phyloP scores from a whole-genome alignment of 495 filamentous ascomycete species.

The Daldinia grandis region DNA sequence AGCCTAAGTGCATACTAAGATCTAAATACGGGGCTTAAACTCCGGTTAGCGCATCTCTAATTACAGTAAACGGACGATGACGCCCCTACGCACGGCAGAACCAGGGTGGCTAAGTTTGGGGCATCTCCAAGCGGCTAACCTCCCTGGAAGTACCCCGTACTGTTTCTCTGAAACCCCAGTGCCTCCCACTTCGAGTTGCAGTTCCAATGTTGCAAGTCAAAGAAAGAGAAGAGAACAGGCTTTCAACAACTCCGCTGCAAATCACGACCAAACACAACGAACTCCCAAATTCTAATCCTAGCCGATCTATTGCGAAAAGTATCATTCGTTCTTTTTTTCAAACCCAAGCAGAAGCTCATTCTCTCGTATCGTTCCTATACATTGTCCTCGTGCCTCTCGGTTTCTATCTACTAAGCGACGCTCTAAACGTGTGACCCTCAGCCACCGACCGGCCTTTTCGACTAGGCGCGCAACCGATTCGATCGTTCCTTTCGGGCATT shows the following conservation, averaged over 20 bases:
- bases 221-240: neutral
- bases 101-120: conserved; percentile 1
- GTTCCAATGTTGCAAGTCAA: conserved; percentile 19
- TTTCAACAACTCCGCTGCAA: neutral
- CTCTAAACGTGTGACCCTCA: conserved; percentile 32
- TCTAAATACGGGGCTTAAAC: conserved; percentile 21
- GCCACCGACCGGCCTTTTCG: conserved; percentile 38
- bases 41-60: conserved; percentile 34
- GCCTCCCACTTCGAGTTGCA: conserved; percentile 25
- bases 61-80: conserved; percentile 28
- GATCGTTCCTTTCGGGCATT: conserved; percentile 39
- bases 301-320: neutral
- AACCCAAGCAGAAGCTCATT: neutral
- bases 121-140: neutral
- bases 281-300: neutral
- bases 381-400: neutral
- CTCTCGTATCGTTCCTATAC: neutral
- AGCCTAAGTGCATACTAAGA: conserved; percentile 29
- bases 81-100: conserved; percentile 11
- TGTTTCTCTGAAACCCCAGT: conserved; percentile 30
- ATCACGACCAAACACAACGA: neutral
- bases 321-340: neutral
- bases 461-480: conserved; percentile 39
- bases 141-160: conserved; percentile 3
- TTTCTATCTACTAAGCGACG: conserved; percentile 23